A percentile compares a stretch with the other conserved stretches of the same genome.
Evolutionary conservation across 2,329 filamentous ascomycete genomes (phyloP).

Genomic region (Achaetomium macrosporum): DNA sequence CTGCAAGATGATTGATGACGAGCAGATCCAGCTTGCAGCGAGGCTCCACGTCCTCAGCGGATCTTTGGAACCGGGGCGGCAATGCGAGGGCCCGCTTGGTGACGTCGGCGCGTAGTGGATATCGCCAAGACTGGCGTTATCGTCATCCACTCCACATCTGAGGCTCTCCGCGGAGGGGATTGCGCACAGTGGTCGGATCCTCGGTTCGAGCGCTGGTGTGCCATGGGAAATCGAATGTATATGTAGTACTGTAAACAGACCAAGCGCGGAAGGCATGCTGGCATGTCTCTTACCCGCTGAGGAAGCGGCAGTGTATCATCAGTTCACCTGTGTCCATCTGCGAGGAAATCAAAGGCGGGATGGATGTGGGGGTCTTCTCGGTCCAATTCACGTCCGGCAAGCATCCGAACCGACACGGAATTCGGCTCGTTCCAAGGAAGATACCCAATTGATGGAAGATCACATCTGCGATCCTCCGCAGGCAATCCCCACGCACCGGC

Average conservation of each 20-base stretch:
- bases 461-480: background rate
- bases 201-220: background rate
- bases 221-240: no score
- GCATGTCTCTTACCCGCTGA: no score
- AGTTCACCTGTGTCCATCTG: background rate
- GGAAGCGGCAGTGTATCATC: no score
- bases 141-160: constrained; percentile 2
- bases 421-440: constrained; percentile 13
- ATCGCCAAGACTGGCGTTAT: constrained; percentile 8
- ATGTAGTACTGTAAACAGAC: no score
- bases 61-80: constrained; percentile 1
- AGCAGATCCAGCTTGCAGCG: no score
- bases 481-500: background rate
- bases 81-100: background rate
- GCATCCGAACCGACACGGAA: constrained; percentile 8
- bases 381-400: constrained; percentile 3
- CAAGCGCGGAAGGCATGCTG: no score
- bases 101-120: constrained; percentile 7
- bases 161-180: no score
- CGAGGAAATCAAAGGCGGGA: background rate
- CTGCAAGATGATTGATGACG: no score
- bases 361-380: constrained; percentile 1
- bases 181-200: background rate
- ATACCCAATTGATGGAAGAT: constrained; percentile 13
- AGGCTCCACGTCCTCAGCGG: background rate